Percentiles rank a stretch among this genome's conserved stretches.
phyloP scores from a whole-genome alignment of 805 yeast genomes.

The Yueomyces sinensis region DNA sequence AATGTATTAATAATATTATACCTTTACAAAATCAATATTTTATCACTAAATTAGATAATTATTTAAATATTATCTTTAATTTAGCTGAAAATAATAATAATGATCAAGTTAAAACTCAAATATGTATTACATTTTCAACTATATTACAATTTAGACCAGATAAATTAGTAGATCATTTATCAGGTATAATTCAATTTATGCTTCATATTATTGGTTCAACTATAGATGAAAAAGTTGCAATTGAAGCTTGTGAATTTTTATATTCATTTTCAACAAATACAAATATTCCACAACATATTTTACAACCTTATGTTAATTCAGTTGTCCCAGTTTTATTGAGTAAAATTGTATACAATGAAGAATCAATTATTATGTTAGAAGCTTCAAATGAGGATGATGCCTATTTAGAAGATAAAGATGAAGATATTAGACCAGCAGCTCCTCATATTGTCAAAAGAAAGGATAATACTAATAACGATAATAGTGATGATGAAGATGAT shows the following conservation, averaged over 20 bases:
- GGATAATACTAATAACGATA: slow-evolving; percentile 21
- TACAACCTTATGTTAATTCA: slow-evolving; percentile 42
- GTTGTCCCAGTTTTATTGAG: slow-evolving; percentile 68
- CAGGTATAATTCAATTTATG: slow-evolving; percentile 77
- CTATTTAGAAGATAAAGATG: slow-evolving; percentile 64
- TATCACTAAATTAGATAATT: slow-evolving; percentile 50
- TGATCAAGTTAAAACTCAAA: slow-evolving; percentile 51
- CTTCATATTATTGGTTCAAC: slow-evolving; percentile 55
- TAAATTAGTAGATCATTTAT: slow-evolving; percentile 62
- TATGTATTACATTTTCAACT: slow-evolving; percentile 63
- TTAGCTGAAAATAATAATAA: slow-evolving; percentile 48
- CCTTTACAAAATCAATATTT: slow-evolving; percentile 57
- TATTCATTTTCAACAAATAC: slow-evolving; percentile 55
- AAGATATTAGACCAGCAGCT: slow-evolving; percentile 75
- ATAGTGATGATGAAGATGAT: slow-evolving; percentile 42
- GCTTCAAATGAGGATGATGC: slow-evolving; percentile 54
- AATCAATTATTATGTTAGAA: slow-evolving; percentile 58
- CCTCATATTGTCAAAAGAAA: slow-evolving; percentile 47
- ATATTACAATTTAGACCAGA: slow-evolving; percentile 72
- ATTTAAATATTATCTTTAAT: slow-evolving; percentile 47
- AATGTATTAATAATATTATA: slow-evolving; percentile 66
- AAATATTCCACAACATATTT: slow-evolving; percentile 38
- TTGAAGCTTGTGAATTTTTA: slow-evolving; percentile 89
- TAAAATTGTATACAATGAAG: slow-evolving; percentile 81
- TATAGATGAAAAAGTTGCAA: slow-evolving; percentile 58